phyloP scores from a whole-genome alignment of 192 early-diverging fungal species.

The Cetraspora pellucida region DNA sequence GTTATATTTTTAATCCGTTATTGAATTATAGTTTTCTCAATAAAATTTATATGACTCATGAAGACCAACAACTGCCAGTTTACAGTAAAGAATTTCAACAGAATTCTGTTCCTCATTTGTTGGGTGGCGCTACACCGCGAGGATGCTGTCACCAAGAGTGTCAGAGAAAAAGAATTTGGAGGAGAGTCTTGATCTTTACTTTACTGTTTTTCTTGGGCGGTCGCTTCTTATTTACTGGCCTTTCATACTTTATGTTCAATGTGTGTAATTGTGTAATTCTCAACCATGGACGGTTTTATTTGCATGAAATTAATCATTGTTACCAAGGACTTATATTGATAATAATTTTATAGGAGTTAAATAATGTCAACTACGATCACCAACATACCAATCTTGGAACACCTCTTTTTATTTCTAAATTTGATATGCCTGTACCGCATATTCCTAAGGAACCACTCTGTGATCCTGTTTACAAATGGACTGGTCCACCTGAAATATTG shows the following conservation, averaged over 20 bases:
- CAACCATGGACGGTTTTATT: background rate
- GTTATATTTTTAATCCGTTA: background rate
- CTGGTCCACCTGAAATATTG: slow-evolving; percentile 24
- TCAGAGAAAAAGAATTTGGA: slow-evolving; percentile 12
- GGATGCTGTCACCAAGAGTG: background rate
- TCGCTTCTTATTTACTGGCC: background rate
- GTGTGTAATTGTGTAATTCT: background rate
- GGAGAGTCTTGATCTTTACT: background rate
- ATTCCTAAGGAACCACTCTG: background rate
- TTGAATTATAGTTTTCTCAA: background rate
- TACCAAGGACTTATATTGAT: background rate
- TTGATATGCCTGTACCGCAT: background rate
- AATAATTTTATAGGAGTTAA: background rate
- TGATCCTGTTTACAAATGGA: background rate
- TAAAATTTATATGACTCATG: no score
- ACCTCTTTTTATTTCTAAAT: background rate
- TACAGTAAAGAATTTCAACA: background rate
- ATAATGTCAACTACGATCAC: background rate
- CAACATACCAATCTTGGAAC: background rate
- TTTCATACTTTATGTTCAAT: background rate
- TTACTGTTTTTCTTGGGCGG: background rate
- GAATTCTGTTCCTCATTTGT: background rate
- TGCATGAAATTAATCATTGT: background rate
- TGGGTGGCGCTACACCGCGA: background rate
- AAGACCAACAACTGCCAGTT: slow-evolving; percentile 2